Evolutionary conservation across 1,139 yeast genomes (phyloP), one percentile per base, ranked within the genome.

Genomic region (Groenewaldozyma auringiensis): DNA sequence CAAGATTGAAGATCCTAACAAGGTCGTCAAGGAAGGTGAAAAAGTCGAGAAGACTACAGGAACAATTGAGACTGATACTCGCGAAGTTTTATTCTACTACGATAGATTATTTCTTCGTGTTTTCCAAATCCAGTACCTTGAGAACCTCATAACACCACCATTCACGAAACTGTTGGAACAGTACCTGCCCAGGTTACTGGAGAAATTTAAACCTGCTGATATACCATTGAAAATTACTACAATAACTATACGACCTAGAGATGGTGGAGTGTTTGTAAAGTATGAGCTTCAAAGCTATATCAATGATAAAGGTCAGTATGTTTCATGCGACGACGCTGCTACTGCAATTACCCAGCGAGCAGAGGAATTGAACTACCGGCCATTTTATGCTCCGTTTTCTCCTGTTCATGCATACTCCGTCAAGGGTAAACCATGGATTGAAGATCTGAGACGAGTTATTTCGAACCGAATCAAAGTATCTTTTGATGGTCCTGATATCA

Each of bases 361-460:
- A 21, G 41, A 41, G 22, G 20, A 37, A 8, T 29, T 16, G 37
- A 29, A 40, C 9, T 27, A 22, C 4, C 54, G 58, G 2, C 63
- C 60, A 3, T 59, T 63, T 60, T 60, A 53, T 57, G 58, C 61
- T 56, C 55, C 73, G 52, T 53, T 63, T 58, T 49, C 69, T 62
- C 46, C 67, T 63, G 59, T 72, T 79, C 65, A 62, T 66, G 58
- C 83, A 69, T 46, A 83, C 72, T 79, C 85, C 0, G 97, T 94
- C 1, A 82, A 83, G 54, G 98, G 98, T 48, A 73, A 78, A 0
- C 98, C 98, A 0, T 92, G 97, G 96, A 84, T 92, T 52, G 97
- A 92, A 64, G 98, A 92, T 62, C 70, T 92, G 60, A 75, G 84
- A 54, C 69, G 96, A 52, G 75, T 74, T 52, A 94, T 95, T 8